Evolutionary conservation across 1,284 basidiomycete genomes (phyloP), one percentile per base, ranked within the genome.

Genomic region (Takashimella tepidaria): DNA sequence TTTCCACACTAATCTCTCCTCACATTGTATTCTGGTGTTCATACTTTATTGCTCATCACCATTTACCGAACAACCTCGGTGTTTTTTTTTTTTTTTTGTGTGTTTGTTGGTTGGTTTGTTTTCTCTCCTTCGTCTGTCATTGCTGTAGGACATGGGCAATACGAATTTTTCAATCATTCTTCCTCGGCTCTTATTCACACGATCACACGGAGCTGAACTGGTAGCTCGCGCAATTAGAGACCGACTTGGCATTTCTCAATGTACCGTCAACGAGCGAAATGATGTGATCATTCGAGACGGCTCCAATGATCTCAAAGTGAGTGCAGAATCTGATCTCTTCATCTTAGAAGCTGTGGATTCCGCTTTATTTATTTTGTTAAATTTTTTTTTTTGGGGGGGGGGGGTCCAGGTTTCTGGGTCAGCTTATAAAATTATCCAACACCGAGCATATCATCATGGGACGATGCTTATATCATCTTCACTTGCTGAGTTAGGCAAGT

Each of bases 141-240:
- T 37, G 53, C 20, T 3, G 20, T 70, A 98, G 92, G 96, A 99
- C 70, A 77, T 90, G 20, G 96, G 96, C 24, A 99, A 99, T 72
- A 92, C 91, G 2, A 98, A 98, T 73, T 98, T 92, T 74, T 96
- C 92, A 1, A 88, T 99, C 59, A 91, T 97, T 64, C 80, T 95
- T 12, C 86, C 93, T 0, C 82, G 92, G 5, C 70, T 80, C 1
- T 78, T 83, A 0, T 98, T 99, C 63, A 85, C 95, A 66, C 81
- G 93, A 40, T 79, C 83, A 27, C 82, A 79, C 11, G 95, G 93
- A 0, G 88, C 89, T 0, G 81, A 86, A 57, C 78, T 97, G 25
- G 80, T 96, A 24, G 79, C 89, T 4, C 78, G 83, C 10, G 92
- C 93, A 1, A 82, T 98, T 8, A 81, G 83, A n/a, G 58, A 73